Percentiles rank a stretch among this genome's conserved stretches.
phyloP scores from a whole-genome alignment of 2,329 filamentous ascomycete species.

The Monosporascus sp. region DNA sequence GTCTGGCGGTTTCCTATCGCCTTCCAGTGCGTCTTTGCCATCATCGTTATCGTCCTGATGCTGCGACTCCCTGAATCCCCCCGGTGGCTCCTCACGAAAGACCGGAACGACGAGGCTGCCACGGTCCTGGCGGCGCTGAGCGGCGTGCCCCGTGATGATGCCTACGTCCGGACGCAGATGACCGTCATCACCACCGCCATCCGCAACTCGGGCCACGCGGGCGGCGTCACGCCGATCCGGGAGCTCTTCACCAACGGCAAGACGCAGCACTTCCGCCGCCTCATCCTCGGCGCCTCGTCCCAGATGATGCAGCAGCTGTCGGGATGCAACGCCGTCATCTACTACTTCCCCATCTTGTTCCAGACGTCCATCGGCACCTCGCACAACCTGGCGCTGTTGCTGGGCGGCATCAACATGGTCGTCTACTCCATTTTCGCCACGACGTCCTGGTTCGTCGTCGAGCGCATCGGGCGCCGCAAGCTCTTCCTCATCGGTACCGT shows the following conservation, averaged over 20 bases:
- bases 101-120: constrained; percentile 47
- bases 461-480: constrained; percentile 40
- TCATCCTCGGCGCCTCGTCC: constrained; percentile 52
- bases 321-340: constrained; percentile 55
- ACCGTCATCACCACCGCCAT: constrained; percentile 34
- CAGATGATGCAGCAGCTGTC: constrained; percentile 60
- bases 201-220: constrained; percentile 24
- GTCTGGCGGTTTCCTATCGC: constrained; percentile 36
- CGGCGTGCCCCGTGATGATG: constrained; percentile 42
- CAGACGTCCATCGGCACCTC: constrained; percentile 33
- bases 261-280: constrained; percentile 59
- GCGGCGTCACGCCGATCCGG: constrained; percentile 23
- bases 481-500: constrained; percentile 39
- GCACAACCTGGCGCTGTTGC: constrained; percentile 43
- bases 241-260: constrained; percentile 56
- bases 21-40: constrained; percentile 39
- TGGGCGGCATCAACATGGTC: constrained; percentile 32
- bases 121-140: constrained; percentile 46
- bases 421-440: constrained; percentile 30
- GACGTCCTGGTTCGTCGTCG: constrained; percentile 38
- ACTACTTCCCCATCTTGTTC: constrained; percentile 58
- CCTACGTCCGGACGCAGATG: constrained; percentile 40
- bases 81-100: constrained; percentile 40
- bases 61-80: constrained; percentile 49
- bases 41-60: constrained; percentile 35